phyloP scores from a whole-genome alignment of 2,329 filamentous ascomycete genomes.

The Chaetomiaceae sp. region DNA sequence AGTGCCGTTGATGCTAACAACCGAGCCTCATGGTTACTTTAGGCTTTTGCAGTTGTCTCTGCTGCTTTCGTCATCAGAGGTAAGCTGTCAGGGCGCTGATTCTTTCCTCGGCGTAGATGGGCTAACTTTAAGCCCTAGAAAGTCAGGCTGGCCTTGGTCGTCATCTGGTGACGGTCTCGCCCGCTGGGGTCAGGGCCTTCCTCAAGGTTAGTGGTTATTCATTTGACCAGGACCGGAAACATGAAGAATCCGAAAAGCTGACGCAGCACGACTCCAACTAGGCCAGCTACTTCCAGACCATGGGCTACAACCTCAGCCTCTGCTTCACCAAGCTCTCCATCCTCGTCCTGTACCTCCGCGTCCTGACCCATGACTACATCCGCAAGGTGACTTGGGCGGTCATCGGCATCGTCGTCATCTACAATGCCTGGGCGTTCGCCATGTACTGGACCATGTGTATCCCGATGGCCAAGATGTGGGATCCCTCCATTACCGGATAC shows the following conservation, averaged over 20 bases:
- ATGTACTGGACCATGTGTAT: slow-evolving; percentile 24
- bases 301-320: slow-evolving; percentile 25
- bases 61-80: slow-evolving; percentile 1
- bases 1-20: no score
- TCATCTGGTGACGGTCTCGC: neutral
- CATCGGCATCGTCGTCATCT: slow-evolving; percentile 20
- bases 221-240: no score
- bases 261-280: neutral
- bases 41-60: neutral
- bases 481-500: slow-evolving; percentile 1
- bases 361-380: slow-evolving; percentile 25
- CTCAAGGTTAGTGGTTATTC: neutral
- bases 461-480: slow-evolving; percentile 22
- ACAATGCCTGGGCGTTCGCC: slow-evolving; percentile 16
- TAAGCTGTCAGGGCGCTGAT: neutral
- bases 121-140: no score
- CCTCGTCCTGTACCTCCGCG: slow-evolving; percentile 26
- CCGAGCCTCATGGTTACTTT: no score
- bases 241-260: no score
- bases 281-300: slow-evolving; percentile 17
- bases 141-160: slow-evolving; percentile 2
- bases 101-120: no score
- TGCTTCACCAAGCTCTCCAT: slow-evolving; percentile 27
- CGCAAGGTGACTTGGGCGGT: slow-evolving; percentile 19
- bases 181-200: neutral